A percentile compares a stretch with the other conserved stretches of the same genome.
Evolutionary conservation across 805 yeast genomes (phyloP).

Genomic region (Zygotorulaspora chibaensis): DNA sequence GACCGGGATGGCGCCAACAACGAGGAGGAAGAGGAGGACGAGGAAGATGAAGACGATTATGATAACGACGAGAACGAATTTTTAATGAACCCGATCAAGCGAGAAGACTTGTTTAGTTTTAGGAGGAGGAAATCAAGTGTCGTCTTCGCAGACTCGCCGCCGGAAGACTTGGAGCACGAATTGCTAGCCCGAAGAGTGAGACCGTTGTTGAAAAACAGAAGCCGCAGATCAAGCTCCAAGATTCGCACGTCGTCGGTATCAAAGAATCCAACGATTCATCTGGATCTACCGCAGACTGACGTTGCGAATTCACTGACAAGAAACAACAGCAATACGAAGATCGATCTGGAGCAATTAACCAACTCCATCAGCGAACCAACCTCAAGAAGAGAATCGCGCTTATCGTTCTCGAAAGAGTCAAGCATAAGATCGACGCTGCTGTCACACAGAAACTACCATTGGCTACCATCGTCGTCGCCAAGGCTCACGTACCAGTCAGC

Average conservation of each 20-base stretch:
- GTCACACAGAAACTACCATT: conserved; percentile 17
- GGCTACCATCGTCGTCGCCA: conserved; percentile 16
- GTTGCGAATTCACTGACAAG: conserved; percentile 7
- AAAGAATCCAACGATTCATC: conserved; percentile 13
- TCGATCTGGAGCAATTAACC: conserved; percentile 15
- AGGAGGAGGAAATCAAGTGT: conserved; percentile 28
- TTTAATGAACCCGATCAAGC: conserved; percentile 1
- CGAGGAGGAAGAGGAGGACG: conserved; percentile 37
- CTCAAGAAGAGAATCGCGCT: conserved; percentile 36
- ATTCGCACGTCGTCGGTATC: conserved; percentile 18
- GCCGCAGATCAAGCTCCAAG: conserved; percentile 21
- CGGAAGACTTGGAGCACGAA: conserved; percentile 23
- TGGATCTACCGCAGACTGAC: conserved; percentile 9
- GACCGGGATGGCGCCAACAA: conserved; percentile 33
- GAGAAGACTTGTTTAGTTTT: conserved; percentile 13
- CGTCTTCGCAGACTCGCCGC: conserved; percentile 24
- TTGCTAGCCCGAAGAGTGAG: conserved; percentile 14
- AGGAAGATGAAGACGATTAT: conserved; percentile 24
- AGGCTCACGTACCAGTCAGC: conserved; percentile 7
- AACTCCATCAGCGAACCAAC: conserved; percentile 17
- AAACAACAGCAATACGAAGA: conserved; percentile 11
- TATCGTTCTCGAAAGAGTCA: conserved; percentile 36
- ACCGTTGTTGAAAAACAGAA: conserved; percentile 15
- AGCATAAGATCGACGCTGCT: conserved; percentile 29
- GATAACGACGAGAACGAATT: conserved; percentile 8